Evolutionary conservation across 2,329 filamentous ascomycete species (phyloP), one percentile per base, ranked within the genome.

Genomic region (Colletotrichum sp.): DNA sequence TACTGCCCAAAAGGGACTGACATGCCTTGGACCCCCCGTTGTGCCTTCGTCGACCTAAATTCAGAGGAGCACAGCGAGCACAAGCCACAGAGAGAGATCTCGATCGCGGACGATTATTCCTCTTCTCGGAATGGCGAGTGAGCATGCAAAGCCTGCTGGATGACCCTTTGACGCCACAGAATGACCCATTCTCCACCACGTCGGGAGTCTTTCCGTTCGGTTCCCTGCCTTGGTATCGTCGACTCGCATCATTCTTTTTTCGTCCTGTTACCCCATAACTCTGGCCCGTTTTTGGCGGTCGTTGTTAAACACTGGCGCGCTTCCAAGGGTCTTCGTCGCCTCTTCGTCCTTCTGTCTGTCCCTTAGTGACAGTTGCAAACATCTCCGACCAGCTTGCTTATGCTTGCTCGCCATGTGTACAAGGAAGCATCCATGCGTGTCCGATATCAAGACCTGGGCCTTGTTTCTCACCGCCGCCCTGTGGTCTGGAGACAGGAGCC

Each of bases 41-140:
- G 60, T 38, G 24, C 24, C 60, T 24, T 64, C 8, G 10, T 34
- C 28, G 24, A 26, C 28, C 58, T 28, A 30, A 28, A 21, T 12
- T 6, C 61, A 12, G 36, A 48, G 28, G 15, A 7, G 28, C 24
- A 34, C 24, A 58, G 26, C 28, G 28, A 62, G 58, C 68, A 71
- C 68, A 61, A 75, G 73, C 69, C 73, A 75, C 69, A 67, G 52
- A 32, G 15, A 64, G 58, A 64, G 73, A 76, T 76, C 73, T 76
- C 73, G 73, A 76, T 76, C 70, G 43, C 12, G 56, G 64, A 13
- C 65, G 65, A 76, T 73, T 65, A 16, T 65, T 76, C 16, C 73
- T 62, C 26, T 73, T 73, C 48, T 76, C 70, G 65, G 73, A 32
- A 30, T 76, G 65, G 58, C 28, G 65, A 36, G 64, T 73, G 48